Percentiles rank a stretch among this genome's conserved stretches.
These are phyloP conservation scores for Cordyceps cateniannulata DNA, from an alignment of 2,329 filamentous ascomycete genomes.

Conservation along the genomic window DNA sequence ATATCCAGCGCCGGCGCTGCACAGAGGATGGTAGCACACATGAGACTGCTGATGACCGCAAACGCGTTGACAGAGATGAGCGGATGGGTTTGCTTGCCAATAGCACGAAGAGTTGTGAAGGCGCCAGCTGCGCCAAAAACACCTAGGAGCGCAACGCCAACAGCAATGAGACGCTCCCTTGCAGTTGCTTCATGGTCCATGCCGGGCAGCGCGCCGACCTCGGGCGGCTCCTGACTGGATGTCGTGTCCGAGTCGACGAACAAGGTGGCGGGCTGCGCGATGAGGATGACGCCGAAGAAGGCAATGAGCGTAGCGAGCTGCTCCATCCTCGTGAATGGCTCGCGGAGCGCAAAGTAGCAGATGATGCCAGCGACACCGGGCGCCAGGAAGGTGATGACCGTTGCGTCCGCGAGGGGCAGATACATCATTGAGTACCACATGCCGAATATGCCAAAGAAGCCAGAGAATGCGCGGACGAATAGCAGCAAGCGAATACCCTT, in stretches of 20 bases:
- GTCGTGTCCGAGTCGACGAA: constrained; percentile 29
- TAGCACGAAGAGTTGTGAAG: constrained; percentile 69
- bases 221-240: constrained; percentile 7
- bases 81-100: constrained; percentile 72
- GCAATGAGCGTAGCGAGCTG: constrained; percentile 71
- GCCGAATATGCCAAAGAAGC: constrained; percentile 73
- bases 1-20: constrained; percentile 39
- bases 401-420: constrained; percentile 78
- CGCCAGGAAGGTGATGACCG: constrained; percentile 80
- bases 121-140: constrained; percentile 70
- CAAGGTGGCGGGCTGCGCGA: constrained; percentile 63
- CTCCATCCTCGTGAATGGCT: constrained; percentile 73
- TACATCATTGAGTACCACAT: constrained; percentile 66
- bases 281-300: constrained; percentile 72
- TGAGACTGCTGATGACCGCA: constrained; percentile 59
- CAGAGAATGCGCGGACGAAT: constrained; percentile 59
- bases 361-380: constrained; percentile 74
- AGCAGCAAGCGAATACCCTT: constrained; percentile 62
- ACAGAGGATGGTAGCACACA: constrained; percentile 56
- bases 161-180: constrained; percentile 60
- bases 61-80: constrained; percentile 88
- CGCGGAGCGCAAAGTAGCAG: constrained; percentile 66
- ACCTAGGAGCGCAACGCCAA: constrained; percentile 66
- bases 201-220: constrained; percentile 20
- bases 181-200: constrained; percentile 42